Evolutionary conservation across 306 rosid species (phyloP), one percentile per base, ranked within the genome.

Genomic region (Cercis canadensis): DNA sequence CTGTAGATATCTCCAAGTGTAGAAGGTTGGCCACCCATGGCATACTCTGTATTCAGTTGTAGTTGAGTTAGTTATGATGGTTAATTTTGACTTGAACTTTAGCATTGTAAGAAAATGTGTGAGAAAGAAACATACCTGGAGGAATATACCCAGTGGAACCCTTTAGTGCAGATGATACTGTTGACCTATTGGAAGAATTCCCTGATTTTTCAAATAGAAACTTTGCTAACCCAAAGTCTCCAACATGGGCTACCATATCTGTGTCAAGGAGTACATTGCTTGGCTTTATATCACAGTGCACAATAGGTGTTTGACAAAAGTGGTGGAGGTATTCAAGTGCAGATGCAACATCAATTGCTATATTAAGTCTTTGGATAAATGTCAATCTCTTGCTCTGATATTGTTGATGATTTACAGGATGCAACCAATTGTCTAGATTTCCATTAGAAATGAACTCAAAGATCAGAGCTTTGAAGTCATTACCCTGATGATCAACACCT

Each of bases 161-260:
- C 60, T 69, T 75, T 33, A 80, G 50, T 52, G 5, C 21, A 51
- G 15, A 36, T 65, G 78, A 56, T 8, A 51, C 5, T 4, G 21
- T 54, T 57, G 64, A 33, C 33, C 36, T 34, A 14, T 44, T 24
- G 19, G 34, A 17, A 17, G 57, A 32, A 24, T 24, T 60, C 52
- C 29, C 5, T 40, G 73, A 50, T 39, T n/a, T n/a, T n/a, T n/a
- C n/a, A n/a, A 56, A 60, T 3, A 81, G 34, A 43, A 81, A 55
- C 60, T 66, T 76, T 5, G 79, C 85, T 57, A 81, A 73, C 5
- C 82, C 85, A 67, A 77, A 81, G 11, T 83, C 78, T 3, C 80
- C 65, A 4, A 59, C 69, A 45, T 76, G 82, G 4, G 79, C 82
- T 5, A 64, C 73, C 69, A 71, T 57, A 50, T 71, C 69, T 29